Percentiles rank a stretch among this genome's conserved stretches.
These are phyloP conservation scores for Paracorniculantispora psalliotae DNA, from an alignment of 2,329 filamentous ascomycete genomes.

Conservation along the genomic window DNA sequence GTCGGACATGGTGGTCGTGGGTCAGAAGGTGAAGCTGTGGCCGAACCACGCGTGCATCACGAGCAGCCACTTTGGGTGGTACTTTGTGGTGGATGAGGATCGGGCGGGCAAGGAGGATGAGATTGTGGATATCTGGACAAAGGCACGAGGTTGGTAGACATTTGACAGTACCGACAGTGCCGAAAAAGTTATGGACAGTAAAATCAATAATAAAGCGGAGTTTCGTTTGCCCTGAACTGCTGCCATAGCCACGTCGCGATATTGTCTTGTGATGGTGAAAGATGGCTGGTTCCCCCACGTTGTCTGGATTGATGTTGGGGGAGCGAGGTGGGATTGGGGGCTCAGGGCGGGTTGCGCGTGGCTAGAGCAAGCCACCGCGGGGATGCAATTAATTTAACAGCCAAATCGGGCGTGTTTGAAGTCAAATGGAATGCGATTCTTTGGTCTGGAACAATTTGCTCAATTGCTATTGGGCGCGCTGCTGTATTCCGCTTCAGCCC, in stretches of 20 bases:
- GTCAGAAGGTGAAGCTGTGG: conserved; percentile 66
- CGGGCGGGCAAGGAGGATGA: conserved; percentile 48
- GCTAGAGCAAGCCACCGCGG: background rate
- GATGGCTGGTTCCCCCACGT: background rate
- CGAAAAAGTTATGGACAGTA: background rate
- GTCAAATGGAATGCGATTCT: too few relatives aligned
- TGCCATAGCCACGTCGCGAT: background rate
- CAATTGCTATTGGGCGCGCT: too few relatives aligned
- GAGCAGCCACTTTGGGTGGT: conserved; percentile 66
- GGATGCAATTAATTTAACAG: background rate
- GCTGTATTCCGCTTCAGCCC: too few relatives aligned
- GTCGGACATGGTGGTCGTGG: conserved; percentile 43
- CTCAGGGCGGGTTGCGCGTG: background rate
- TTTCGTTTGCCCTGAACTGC: background rate
- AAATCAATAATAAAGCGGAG: background rate
- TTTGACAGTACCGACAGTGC: background rate
- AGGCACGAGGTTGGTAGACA: conserved; percentile 23
- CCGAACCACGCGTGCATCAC: conserved; percentile 80
- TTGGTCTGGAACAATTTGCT: too few relatives aligned
- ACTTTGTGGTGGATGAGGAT: conserved; percentile 65
- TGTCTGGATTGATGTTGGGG: too few relatives aligned
- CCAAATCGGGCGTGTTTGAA: too few relatives aligned
- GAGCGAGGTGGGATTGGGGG: background rate
- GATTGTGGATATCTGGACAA: conserved; percentile 67
- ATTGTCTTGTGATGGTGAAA: background rate